A percentile compares a stretch with the other conserved stretches of the same genome.
These are phyloP conservation scores for Kondoa malvinella DNA, from an alignment of 768 basidiomycete genomes.

Conservation along the genomic window DNA sequence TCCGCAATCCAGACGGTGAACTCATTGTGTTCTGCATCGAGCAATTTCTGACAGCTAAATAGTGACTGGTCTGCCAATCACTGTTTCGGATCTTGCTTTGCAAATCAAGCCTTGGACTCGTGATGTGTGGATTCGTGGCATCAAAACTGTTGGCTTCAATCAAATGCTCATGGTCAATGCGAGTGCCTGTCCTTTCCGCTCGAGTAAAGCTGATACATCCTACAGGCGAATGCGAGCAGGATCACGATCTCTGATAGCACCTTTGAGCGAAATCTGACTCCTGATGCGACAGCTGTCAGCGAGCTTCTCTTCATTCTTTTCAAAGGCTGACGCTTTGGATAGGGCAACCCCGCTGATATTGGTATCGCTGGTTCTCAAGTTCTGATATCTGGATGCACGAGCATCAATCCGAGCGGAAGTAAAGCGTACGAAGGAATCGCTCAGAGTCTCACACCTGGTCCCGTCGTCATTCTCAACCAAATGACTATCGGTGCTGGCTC, in stretches of 20 bases:
- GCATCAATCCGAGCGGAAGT: neutral
- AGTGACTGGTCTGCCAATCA: constrained; percentile 5
- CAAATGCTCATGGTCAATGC: neutral
- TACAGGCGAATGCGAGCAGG: neutral
- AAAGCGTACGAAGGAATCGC: neutral
- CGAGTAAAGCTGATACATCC: neutral
- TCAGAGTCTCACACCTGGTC: neutral
- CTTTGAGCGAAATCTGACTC: neutral
- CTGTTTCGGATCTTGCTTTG: neutral
- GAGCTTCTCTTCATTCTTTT: neutral
- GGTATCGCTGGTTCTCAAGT: neutral
- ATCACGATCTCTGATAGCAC: neutral
- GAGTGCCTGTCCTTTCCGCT: neutral
- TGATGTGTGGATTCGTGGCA: neutral
- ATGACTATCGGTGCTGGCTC: neutral
- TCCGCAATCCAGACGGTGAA: neutral
- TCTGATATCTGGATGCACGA: neutral
- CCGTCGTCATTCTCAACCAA: neutral
- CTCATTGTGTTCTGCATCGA: too few relatives aligned
- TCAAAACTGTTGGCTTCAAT: neutral
- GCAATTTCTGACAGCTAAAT: too few relatives aligned
- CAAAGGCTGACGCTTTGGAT: neutral
- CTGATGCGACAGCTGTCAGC: neutral
- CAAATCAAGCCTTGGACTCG: neutral
- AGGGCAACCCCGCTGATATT: neutral